Base-by-base conservation (phyloP, 345 rosid species). In the Bruguiera gymnorhiza region DNA sequence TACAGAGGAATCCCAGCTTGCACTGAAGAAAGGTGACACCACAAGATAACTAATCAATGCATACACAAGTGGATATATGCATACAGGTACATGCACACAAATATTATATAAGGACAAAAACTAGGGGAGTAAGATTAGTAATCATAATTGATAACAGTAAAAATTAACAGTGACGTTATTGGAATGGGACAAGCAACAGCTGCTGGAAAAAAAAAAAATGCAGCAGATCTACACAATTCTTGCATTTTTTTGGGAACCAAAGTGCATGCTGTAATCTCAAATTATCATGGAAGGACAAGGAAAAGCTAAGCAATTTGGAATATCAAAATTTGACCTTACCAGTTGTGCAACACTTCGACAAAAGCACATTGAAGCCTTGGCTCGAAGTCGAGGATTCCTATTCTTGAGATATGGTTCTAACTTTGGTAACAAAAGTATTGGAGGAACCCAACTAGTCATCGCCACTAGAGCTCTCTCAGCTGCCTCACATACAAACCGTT, bases 401-500 rank as follows among this genome's bases (percentile, higher is more conserved):
- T 90, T 63, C 77, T 87, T 89, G 57, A 95, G 85, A 79, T 89
- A 78, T 8, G 97, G 97, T 84, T 88, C 88, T 72, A 94, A 79
- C 82, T 94, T 91, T 26, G 91, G 91, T 53, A 89, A 73, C 72
- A 91, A 62, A 67, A 79, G 70, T 6, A 54, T 43, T 61, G 96
- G 96, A 68, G 98, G 85, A 64, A 95, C 72, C 61, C 78, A 83
- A 59, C 88, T 81, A 26, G 97, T 89, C 97, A 92, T 82, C 70
- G 89, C 85, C 9, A 76, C 83, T 65, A 95, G 77, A 72, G 99
- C 96, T 83, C 79, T 92, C 82, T 79, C 97, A 54, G 98, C 98
- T 66, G 97, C 99, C 83, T 92, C 98, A 19, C 97, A 90, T 30
- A 95, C 96, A 82, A 95, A 95, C 63, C 86, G 78, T 72, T 95